phyloP scores from a whole-genome alignment of 345 rosid genomes.

The Noccaea bulbosa region DNA sequence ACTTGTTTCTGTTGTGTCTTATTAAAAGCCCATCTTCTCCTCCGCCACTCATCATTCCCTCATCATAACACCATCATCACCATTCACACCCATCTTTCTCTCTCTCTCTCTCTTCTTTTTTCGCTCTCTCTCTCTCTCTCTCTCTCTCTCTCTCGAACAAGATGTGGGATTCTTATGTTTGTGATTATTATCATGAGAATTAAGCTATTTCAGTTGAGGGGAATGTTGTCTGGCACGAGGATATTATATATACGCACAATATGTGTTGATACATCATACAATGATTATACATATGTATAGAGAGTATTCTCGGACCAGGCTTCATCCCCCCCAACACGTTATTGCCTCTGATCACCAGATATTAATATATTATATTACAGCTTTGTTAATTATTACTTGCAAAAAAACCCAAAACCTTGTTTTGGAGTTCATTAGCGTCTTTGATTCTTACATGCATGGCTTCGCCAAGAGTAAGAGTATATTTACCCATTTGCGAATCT shows the following conservation, averaged over 20 bases:
- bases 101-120: slow-evolving; percentile 34
- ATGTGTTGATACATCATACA: background rate
- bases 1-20: slow-evolving; percentile 34
- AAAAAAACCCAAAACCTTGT: background rate
- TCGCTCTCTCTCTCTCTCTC: slow-evolving; percentile 41
- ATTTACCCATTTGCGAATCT: too few relatives aligned
- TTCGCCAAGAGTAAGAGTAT: background rate
- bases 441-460: slow-evolving; percentile 30
- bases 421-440: background rate
- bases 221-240: slow-evolving; percentile 71
- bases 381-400: background rate
- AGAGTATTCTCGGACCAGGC: slow-evolving; percentile 80
- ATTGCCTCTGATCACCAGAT: slow-evolving; percentile 32
- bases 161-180: slow-evolving; percentile 22
- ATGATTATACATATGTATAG: slow-evolving; percentile 9
- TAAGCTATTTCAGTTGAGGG: slow-evolving; percentile 59
- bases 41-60: slow-evolving; percentile 50
- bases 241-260: slow-evolving; percentile 14
- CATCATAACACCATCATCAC: slow-evolving; percentile 51
- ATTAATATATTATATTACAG: background rate
- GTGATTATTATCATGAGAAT: slow-evolving; percentile 32
- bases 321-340: slow-evolving; percentile 74
- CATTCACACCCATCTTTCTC: slow-evolving; percentile 34
- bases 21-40: slow-evolving; percentile 43
- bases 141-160: slow-evolving; percentile 41